Evolutionary conservation across 164 flowering plant species (phyloP).

Genomic region (Aristolochia californica): DNA sequence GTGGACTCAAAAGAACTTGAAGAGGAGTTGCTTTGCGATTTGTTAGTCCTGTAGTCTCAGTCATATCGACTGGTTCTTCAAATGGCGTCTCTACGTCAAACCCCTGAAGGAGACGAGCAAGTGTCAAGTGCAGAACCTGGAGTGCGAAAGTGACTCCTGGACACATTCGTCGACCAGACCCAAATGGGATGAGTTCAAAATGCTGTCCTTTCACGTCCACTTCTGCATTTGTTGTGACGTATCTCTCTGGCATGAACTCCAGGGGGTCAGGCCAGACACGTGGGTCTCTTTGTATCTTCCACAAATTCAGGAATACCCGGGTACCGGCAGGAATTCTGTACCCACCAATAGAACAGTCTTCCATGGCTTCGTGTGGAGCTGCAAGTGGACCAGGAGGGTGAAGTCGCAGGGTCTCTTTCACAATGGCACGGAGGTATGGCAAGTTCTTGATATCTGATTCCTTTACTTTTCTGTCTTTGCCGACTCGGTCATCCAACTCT

Average conservation of each 20-base stretch:
- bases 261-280: constrained; percentile 20
- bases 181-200: constrained; percentile 23
- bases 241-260: constrained; percentile 27
- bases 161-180: constrained; percentile 15
- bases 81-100: too few relatives aligned
- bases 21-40: too few relatives aligned
- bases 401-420: too few relatives aligned
- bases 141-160: not conserved
- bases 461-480: not conserved
- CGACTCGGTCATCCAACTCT: constrained; percentile 1
- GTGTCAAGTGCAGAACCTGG: not conserved
- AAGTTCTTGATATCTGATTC: too few relatives aligned
- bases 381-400: constrained; percentile 1
- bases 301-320: constrained; percentile 16
- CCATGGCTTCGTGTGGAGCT: constrained; percentile 8
- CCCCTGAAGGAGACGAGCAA: not conserved
- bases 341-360: constrained; percentile 19
- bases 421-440: too few relatives aligned
- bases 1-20: not conserved
- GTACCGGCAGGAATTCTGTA: constrained; percentile 19
- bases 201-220: constrained; percentile 11
- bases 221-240: constrained; percentile 11
- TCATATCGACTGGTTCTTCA: too few relatives aligned
- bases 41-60: too few relatives aligned
- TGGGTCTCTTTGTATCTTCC: too few relatives aligned